These are phyloP conservation scores for Pseudomassariella vexata DNA, from an alignment of 2,329 filamentous ascomycete species.

Conservation along the genomic window DNA sequence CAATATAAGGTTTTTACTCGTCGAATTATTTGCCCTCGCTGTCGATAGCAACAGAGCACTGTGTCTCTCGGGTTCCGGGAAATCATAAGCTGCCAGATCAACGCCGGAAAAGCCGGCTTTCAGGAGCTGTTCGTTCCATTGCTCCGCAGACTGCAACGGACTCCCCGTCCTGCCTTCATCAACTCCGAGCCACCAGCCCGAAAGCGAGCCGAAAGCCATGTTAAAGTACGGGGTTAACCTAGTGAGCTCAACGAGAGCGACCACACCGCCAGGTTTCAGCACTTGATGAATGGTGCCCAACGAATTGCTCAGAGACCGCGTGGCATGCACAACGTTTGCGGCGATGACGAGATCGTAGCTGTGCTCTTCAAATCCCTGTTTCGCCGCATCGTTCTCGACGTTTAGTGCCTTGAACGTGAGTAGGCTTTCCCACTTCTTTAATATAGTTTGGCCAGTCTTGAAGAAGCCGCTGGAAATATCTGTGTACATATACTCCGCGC, in stretches of 20 bases:
- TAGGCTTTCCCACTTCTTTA: slow-evolving; percentile 6
- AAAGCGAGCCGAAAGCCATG: slow-evolving; percentile 24
- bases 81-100: too few species aligned
- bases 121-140: too few species aligned
- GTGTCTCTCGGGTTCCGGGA: too few species aligned
- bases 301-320: slow-evolving; percentile 16
- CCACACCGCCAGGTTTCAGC: slow-evolving; percentile 20
- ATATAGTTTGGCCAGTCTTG: slow-evolving; percentile 6
- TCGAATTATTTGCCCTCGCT: too few species aligned
- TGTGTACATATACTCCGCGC: slow-evolving; percentile 11
- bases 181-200: slow-evolving; percentile 30
- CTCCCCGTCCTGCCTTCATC: too few species aligned
- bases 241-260: slow-evolving; percentile 25
- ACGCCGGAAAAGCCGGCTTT: too few species aligned
- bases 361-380: slow-evolving; percentile 1
- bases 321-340: slow-evolving; percentile 31
- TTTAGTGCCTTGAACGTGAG: slow-evolving; percentile 1
- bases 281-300: slow-evolving; percentile 17
- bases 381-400: not conserved
- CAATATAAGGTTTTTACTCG: too few species aligned
- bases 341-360: slow-evolving; percentile 26
- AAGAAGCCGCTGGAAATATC: slow-evolving; percentile 13
- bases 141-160: too few species aligned
- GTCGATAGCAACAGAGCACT: too few species aligned
- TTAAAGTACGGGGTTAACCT: slow-evolving; percentile 22